phyloP scores from a whole-genome alignment of 768 basidiomycete genomes.

The Lepiota brunneoincarnata region DNA sequence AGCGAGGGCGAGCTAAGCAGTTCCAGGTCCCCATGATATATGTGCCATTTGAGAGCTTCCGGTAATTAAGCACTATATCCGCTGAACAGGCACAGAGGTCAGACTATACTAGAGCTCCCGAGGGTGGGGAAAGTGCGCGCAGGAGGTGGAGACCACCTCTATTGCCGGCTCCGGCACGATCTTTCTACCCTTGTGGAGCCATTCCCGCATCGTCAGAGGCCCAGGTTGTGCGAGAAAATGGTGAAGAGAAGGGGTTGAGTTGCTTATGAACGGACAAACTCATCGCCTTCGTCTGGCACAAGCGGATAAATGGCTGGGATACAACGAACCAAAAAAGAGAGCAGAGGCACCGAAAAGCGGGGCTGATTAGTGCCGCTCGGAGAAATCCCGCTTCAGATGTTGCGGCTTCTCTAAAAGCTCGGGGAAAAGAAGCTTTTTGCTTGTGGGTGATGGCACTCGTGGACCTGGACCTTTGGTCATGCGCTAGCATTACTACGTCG shows the following conservation, averaged over 20 bases:
- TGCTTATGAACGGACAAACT: not conserved
- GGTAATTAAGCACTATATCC: conserved; percentile 6
- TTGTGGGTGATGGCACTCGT: not conserved
- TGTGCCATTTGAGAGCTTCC: conserved; percentile 2
- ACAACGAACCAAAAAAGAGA: not conserved
- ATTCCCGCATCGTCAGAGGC: conserved; percentile 3
- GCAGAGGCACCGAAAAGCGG: not conserved
- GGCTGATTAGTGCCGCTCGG: not conserved
- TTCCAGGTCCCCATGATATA: not conserved
- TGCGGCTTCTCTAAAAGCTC: conserved; percentile 1
- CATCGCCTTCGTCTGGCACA: not conserved
- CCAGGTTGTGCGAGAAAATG: conserved; percentile 1
- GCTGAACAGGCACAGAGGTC: not conserved
- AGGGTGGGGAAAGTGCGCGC: not conserved
- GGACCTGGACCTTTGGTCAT: not conserved
- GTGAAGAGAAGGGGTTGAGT: not conserved
- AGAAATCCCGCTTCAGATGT: not conserved
- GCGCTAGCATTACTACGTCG: not conserved
- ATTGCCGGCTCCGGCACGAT: not conserved
- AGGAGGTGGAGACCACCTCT: not conserved
- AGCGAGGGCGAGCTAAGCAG: not conserved
- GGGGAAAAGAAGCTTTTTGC: not conserved
- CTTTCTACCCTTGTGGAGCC: not conserved
- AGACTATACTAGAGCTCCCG: not conserved
- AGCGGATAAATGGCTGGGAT: conserved; percentile 1